A percentile compares a stretch with the other conserved stretches of the same genome.
Conservation (phyloP, 2,329 filamentous ascomycete genomes). For the Magnaporthales sp. region DNA sequence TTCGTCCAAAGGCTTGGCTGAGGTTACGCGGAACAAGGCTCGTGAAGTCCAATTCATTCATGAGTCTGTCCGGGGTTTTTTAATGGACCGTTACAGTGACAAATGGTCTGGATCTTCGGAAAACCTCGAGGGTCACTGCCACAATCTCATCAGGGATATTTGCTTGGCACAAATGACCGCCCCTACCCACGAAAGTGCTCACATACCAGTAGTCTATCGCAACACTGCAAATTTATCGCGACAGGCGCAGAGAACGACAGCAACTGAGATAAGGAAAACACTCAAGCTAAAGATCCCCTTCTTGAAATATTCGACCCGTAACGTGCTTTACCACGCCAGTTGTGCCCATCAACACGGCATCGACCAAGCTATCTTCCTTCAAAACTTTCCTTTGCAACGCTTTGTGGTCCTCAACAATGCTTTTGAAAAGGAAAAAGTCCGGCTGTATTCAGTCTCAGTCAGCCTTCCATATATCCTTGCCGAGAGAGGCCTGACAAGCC, state of each 20-base stretch:
- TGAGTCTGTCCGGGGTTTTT: slow-evolving; percentile 39
- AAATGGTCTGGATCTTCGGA: slow-evolving; percentile 23
- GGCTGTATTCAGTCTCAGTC: slow-evolving; percentile 5
- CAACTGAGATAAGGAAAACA: background rate
- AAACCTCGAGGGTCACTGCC: slow-evolving; percentile 23
- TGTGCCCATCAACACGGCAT: slow-evolving; percentile 5
- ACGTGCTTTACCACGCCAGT: slow-evolving; percentile 32
- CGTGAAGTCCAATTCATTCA: slow-evolving; percentile 43
- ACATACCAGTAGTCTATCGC: background rate
- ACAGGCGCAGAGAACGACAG: background rate
- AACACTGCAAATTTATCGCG: too few relatives aligned
- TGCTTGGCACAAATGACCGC: slow-evolving; percentile 29
- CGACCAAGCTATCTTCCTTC: background rate
- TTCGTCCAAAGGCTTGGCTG: slow-evolving; percentile 41
- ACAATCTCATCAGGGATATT: slow-evolving; percentile 34
- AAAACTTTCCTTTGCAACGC: background rate
- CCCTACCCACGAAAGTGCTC: background rate
- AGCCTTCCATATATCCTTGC: slow-evolving; percentile 6
- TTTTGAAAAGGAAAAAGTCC: slow-evolving; percentile 1
- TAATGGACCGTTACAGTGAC: slow-evolving; percentile 26
- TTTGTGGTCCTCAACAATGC: slow-evolving; percentile 4
- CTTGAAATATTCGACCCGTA: slow-evolving; percentile 32
- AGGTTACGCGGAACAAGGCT: slow-evolving; percentile 23
- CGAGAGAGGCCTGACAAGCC: slow-evolving; percentile 6
- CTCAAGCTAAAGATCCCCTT: slow-evolving; percentile 27